These are phyloP conservation scores for Parasarocladium wereldwijsianum DNA, from an alignment of 2,329 filamentous ascomycete species.

Conservation along the genomic window DNA sequence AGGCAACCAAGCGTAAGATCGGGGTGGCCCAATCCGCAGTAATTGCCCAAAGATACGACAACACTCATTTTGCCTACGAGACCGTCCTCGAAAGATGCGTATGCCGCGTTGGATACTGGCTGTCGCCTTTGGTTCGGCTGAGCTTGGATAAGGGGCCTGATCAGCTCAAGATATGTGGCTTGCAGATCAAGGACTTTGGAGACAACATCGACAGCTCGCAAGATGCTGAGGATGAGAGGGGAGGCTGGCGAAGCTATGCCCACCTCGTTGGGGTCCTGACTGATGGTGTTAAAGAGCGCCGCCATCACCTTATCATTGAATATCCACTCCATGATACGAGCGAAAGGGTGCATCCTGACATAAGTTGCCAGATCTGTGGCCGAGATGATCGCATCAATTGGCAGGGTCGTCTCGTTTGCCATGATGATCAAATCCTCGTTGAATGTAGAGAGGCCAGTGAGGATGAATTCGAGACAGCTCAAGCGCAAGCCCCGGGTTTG, in stretches of 20 bases:
- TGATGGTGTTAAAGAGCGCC: conserved; percentile 62
- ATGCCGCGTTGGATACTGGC: conserved; percentile 52
- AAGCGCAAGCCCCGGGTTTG: conserved; percentile 63
- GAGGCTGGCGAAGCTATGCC: conserved; percentile 62
- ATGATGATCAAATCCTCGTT: conserved; percentile 88
- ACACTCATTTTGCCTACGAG: conserved; percentile 67
- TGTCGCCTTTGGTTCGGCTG: conserved; percentile 43
- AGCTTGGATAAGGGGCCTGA: conserved; percentile 61
- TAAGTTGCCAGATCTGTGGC: conserved; percentile 67
- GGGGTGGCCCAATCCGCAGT: conserved; percentile 72
- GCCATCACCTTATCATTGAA: conserved; percentile 83
- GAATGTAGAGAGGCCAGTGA: conserved; percentile 68
- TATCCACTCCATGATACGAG: conserved; percentile 94
- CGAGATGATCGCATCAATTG: conserved; percentile 60
- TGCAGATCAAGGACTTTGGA: conserved; percentile 74
- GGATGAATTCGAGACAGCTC: conserved; percentile 72
- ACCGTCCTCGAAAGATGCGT: conserved; percentile 85
- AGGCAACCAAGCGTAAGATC: conserved; percentile 69
- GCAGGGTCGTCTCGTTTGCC: conserved; percentile 61
- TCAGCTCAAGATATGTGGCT: conserved; percentile 79
- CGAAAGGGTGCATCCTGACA: conserved; percentile 79
- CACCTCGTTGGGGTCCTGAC: conserved; percentile 60
- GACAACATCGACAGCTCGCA: conserved; percentile 73
- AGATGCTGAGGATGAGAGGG: conserved; percentile 63
- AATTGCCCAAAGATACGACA: conserved; percentile 71